Evolutionary conservation across 2,329 filamentous ascomycete species (phyloP).

Genomic region (Zalaria sp.): DNA sequence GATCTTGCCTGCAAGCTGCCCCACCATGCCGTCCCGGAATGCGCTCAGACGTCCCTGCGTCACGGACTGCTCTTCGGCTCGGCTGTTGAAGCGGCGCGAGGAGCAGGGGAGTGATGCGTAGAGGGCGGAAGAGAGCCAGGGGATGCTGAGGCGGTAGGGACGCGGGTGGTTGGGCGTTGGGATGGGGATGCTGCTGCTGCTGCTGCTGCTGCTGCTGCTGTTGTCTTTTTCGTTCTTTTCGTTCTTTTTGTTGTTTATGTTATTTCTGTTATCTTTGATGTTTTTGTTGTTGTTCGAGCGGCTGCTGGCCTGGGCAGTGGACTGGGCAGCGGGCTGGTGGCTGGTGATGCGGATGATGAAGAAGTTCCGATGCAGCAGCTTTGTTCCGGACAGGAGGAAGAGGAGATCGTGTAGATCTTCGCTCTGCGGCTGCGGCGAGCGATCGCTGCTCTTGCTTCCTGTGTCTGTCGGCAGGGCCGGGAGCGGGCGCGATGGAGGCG

Average conservation of each 20-base stretch:
- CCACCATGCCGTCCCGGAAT: not conserved
- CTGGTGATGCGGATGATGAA: not conserved
- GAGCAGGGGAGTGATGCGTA: not conserved
- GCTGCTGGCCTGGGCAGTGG: not conserved
- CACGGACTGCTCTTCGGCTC: no score
- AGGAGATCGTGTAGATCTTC: conserved; percentile 1
- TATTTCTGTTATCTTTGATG: no score
- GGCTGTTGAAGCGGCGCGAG: not conserved
- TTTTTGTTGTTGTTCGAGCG: no score
- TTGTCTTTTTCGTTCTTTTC: not conserved
- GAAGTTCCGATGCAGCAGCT: conserved; percentile 4
- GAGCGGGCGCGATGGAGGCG: no score
- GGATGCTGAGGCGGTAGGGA: not conserved
- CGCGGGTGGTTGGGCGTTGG: not conserved
- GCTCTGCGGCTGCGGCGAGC: not conserved
- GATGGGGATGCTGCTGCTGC: not conserved
- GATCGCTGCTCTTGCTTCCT: not conserved
- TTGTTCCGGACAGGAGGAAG: conserved; percentile 1
- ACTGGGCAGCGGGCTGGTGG: not conserved
- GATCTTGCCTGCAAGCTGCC: not conserved
- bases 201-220: conserved; percentile 3
- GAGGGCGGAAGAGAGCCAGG: not conserved
- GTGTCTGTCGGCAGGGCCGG: no score
- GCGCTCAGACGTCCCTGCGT: no score
- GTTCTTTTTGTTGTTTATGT: conserved; percentile 7